Evolutionary conservation across 805 yeast genomes (phyloP).

Genomic region (Sporopachydermia lactativora): DNA sequence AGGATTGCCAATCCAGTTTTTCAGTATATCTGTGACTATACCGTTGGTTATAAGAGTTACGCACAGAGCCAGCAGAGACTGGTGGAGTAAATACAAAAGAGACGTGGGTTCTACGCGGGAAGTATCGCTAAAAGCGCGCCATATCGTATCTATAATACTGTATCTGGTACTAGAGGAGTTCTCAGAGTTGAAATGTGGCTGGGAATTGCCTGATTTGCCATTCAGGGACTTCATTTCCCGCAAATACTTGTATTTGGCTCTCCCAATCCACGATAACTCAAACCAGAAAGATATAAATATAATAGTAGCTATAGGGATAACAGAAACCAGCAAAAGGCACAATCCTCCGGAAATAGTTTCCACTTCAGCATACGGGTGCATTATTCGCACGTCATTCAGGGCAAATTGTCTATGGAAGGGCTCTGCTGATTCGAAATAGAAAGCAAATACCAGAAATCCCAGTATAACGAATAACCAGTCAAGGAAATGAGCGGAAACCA

Average conservation of each 20-base stretch:
- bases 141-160: neutral
- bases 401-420: constrained; percentile 76
- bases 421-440: constrained; percentile 1
- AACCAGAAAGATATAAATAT: constrained; percentile 17
- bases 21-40: constrained; percentile 56
- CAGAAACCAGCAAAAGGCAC: constrained; percentile 38
- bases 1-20: constrained; percentile 78
- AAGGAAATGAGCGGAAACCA: neutral
- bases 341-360: constrained; percentile 54
- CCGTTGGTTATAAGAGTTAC: constrained; percentile 46
- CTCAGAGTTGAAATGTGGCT: neutral
- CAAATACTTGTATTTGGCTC: neutral
- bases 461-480: neutral
- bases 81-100: constrained; percentile 38
- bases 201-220: neutral
- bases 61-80: constrained; percentile 52
- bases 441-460: neutral
- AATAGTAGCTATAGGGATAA: constrained; percentile 34
- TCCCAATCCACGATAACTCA: constrained; percentile 7
- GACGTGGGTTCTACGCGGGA: neutral
- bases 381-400: constrained; percentile 59
- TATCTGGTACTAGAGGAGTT: no score
- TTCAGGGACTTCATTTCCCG: constrained; percentile 1
- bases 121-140: neutral
- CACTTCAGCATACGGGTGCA: constrained; percentile 65